Evolutionary conservation across 202 grass and related monocot genomes (phyloP), one percentile per base, ranked within the genome.

Genomic region (Schoenoplectus triqueter): DNA sequence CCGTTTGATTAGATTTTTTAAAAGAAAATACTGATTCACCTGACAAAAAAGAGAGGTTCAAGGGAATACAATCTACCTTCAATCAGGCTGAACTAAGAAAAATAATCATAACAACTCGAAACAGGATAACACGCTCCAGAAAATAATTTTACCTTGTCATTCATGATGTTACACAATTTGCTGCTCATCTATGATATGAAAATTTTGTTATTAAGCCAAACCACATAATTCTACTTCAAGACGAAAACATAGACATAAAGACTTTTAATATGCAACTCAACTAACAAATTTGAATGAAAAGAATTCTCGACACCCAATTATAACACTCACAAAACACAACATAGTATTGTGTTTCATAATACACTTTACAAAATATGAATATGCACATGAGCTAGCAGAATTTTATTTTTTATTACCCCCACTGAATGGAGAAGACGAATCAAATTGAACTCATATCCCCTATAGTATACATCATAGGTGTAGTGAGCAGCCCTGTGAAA

Each of bases 341-440:
- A 65, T 70, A 65, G 6, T 51, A 18, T 1, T 78, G 21, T 49
- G 76, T 71, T 64, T 54, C 60, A 64, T 84, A 82, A 64, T 86
- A 50, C 52, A 83, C 68, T 72, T 83, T 83, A 87, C 83, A 74
- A 73, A 14, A 82, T 65, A 64, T 56, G 14, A 87, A 72, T 87
- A 76, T 89, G 82, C 72, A 82, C 73, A 67, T 66, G 66, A 88
- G 46, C 83, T 17, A 85, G 66, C 51, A 75, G 17, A 66, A 56
- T 20, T 84, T 84, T 44, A 14, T 22, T 73, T 73, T 73, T 66
- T 51, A 31, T 8, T 9, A 21, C 59, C n/a, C 76, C n/a, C n/a
- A 63, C 46, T 19, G 45, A 42, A 42, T 82, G 49, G 44, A 74
- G 69, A 85, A 15, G 2, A 19, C 44, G 54, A 31, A 31, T 31